Evolutionary conservation across 2,329 filamentous ascomycete species (phyloP).

Genomic region (Apiospora rasikravindrae): DNA sequence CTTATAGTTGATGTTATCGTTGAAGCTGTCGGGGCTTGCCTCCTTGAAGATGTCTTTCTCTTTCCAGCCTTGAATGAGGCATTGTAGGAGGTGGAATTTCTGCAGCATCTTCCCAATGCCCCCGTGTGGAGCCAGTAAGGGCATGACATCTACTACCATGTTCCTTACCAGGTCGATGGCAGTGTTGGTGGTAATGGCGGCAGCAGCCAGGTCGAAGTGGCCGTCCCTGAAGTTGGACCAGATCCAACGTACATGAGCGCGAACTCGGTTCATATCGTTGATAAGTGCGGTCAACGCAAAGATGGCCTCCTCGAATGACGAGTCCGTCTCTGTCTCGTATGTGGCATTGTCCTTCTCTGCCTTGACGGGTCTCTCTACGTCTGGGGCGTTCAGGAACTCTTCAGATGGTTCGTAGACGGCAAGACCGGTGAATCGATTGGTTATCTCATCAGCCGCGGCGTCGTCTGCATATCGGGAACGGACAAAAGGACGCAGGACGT

Average conservation of each 20-base stretch:
- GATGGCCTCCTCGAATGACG: constrained; percentile 32
- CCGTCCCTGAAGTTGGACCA: constrained; percentile 38
- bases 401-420: constrained; percentile 45
- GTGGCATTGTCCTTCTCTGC: constrained; percentile 26
- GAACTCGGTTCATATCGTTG: constrained; percentile 38
- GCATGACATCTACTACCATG: constrained; percentile 38
- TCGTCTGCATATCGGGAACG: constrained; percentile 19
- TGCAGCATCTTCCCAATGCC: constrained; percentile 31
- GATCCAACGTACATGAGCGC: constrained; percentile 35
- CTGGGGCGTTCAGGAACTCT: constrained; percentile 41
- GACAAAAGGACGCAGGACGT: constrained; percentile 34
- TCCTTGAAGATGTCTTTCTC: constrained; percentile 21
- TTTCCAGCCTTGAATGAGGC: constrained; percentile 26
- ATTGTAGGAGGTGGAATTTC: constrained; percentile 26
- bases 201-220: constrained; percentile 37
- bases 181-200: constrained; percentile 45
- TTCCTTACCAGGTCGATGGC: constrained; percentile 40
- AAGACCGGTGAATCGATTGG: constrained; percentile 45
- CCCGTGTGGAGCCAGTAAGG: constrained; percentile 31
- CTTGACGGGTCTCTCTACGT: constrained; percentile 30
- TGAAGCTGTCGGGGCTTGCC: background rate
- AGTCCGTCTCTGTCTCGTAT: constrained; percentile 41
- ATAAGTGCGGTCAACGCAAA: constrained; percentile 36
- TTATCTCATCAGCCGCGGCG: constrained; percentile 21
- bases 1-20: constrained; percentile 32